Evolutionary conservation across 768 basidiomycete genomes (phyloP).

Genomic region (Xerocomellus intermedius): DNA sequence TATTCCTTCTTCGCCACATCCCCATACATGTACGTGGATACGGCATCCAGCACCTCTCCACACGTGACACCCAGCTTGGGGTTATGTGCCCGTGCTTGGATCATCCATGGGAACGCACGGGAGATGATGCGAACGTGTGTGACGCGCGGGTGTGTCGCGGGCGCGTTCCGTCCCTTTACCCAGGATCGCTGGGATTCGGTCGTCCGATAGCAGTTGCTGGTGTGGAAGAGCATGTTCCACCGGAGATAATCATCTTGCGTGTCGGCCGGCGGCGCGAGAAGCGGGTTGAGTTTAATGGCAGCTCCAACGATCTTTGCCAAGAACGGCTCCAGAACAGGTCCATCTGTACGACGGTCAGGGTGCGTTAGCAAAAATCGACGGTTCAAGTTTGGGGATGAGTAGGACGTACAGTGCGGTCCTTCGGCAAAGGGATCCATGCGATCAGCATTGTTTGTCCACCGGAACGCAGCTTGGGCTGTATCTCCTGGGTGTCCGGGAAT

Average conservation of each 20-base stretch:
- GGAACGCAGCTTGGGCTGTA: slow-evolving; percentile 26
- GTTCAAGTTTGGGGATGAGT: not conserved
- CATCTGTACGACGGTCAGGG: slow-evolving; percentile 42
- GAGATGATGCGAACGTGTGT: slow-evolving; percentile 53
- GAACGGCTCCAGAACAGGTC: slow-evolving; percentile 68
- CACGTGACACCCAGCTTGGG: slow-evolving; percentile 59
- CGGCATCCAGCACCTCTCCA: slow-evolving; percentile 58
- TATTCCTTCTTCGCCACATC: slow-evolving; percentile 55
- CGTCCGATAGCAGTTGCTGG: slow-evolving; percentile 59
- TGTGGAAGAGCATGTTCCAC: slow-evolving; percentile 74
- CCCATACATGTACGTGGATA: slow-evolving; percentile 50
- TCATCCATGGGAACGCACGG: slow-evolving; percentile 52
- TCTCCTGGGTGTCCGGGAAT: slow-evolving; percentile 24
- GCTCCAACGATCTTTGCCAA: slow-evolving; percentile 50
- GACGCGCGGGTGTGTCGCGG: slow-evolving; percentile 65
- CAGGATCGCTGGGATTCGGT: slow-evolving; percentile 63
- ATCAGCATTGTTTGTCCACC: slow-evolving; percentile 32
- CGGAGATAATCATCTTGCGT: slow-evolving; percentile 50
- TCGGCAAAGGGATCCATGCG: slow-evolving; percentile 38
- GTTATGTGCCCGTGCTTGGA: slow-evolving; percentile 47
- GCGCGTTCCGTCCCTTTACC: slow-evolving; percentile 60
- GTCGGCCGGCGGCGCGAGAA: slow-evolving; percentile 49
- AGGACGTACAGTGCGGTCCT: slow-evolving; percentile 42
- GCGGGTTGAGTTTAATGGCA: slow-evolving; percentile 54
- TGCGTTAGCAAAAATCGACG: slow-evolving; percentile 8